These are phyloP conservation scores for Oehlia diaphana DNA, from an alignment of 192 early-diverging fungal genomes.

Conservation along the genomic window DNA sequence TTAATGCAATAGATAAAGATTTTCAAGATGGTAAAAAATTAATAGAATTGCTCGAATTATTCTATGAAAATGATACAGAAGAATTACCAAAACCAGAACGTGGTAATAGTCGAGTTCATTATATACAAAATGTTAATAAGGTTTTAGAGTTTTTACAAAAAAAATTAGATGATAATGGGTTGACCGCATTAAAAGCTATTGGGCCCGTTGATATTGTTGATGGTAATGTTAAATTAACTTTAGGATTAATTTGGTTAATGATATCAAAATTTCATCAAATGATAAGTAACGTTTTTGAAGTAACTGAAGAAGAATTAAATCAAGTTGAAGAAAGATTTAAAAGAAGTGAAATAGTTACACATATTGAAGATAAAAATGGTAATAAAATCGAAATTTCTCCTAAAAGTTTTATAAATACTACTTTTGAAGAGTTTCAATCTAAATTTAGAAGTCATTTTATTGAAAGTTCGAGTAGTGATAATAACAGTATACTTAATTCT, in stretches of 20 bases:
- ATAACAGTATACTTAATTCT: not conserved
- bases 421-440: not conserved
- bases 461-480: not conserved
- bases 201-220: conserved; percentile 30
- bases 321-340: conserved; percentile 7
- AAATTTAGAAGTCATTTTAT: not conserved
- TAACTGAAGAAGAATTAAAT: not conserved
- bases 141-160: conserved; percentile 21
- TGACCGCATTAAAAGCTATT: conserved; percentile 26
- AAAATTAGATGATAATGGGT: conserved; percentile 8
- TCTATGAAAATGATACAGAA: conserved; percentile 2
- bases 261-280: conserved; percentile 27
- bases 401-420: not conserved
- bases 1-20: conserved; percentile 25
- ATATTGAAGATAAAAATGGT: not conserved
- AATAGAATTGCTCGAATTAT: conserved; percentile 14
- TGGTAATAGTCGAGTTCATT: conserved; percentile 26
- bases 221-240: conserved; percentile 29
- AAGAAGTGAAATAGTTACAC: not conserved
- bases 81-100: conserved; percentile 27
- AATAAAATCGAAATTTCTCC: too few relatives aligned
- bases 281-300: conserved; percentile 12
- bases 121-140: conserved; percentile 27
- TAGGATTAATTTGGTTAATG: conserved; percentile 27
- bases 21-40: conserved; percentile 27